Percentiles rank a stretch among this genome's conserved stretches.
These are phyloP conservation scores for Schwanniomyces pseudopolymorphus DNA, from an alignment of 805 yeast species.

Conservation along the genomic window DNA sequence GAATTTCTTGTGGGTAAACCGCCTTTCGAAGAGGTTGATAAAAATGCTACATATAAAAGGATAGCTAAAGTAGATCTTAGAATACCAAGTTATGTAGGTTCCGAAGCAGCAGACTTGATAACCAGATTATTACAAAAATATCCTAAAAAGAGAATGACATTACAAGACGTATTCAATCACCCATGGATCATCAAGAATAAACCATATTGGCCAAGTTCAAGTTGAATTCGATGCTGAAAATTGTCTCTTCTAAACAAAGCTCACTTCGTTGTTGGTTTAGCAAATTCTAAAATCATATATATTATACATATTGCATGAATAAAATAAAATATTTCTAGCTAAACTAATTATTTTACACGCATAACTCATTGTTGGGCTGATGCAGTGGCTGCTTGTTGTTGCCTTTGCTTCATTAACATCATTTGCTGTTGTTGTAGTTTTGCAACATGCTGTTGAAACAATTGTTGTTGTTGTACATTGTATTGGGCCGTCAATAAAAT, in stretches of 20 bases:
- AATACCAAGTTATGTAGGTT: conserved; percentile 68
- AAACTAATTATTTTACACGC: neutral
- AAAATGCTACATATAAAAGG: conserved; percentile 74
- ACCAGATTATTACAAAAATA: conserved; percentile 59
- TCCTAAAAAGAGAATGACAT: conserved; percentile 62
- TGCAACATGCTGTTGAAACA: conserved; percentile 43
- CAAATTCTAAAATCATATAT: neutral
- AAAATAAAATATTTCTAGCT: neutral
- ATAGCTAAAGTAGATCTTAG: conserved; percentile 75
- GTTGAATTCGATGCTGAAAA: too few species aligned
- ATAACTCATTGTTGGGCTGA: conserved; percentile 6
- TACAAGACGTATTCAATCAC: conserved; percentile 65
- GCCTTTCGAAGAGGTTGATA: conserved; percentile 84
- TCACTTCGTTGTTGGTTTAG: too few species aligned
- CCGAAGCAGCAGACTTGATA: conserved; percentile 78
- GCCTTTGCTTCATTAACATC: conserved; percentile 30
- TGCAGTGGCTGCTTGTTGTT: conserved; percentile 13
- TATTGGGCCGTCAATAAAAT: conserved; percentile 42
- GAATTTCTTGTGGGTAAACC: conserved; percentile 88
- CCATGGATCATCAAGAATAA: conserved; percentile 80
- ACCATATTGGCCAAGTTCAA: conserved; percentile 52
- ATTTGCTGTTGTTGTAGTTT: conserved; percentile 39
- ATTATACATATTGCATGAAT: conserved; percentile 2
- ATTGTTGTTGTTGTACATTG: conserved; percentile 42
- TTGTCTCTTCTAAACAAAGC: too few species aligned